Evolutionary conservation across 441 rosid genomes (phyloP).

Genomic region (Monsonia emarginata): DNA sequence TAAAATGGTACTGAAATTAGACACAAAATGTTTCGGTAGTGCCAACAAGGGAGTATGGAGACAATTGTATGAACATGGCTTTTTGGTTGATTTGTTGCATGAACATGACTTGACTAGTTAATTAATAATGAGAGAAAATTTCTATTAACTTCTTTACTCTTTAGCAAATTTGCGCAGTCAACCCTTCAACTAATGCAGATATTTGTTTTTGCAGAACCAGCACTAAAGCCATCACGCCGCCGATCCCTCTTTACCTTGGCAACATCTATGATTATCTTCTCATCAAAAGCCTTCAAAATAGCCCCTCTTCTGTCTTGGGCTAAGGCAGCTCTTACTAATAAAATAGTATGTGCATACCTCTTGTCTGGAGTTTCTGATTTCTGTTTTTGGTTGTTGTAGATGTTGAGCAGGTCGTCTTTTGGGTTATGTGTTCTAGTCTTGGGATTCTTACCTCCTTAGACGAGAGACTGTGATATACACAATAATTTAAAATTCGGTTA

Average conservation of each 20-base stretch:
- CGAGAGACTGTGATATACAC: too few relatives aligned
- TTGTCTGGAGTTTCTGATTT: background rate
- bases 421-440: background rate
- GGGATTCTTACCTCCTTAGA: background rate
- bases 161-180: background rate
- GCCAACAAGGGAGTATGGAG: background rate
- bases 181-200: slow-evolving; percentile 8
- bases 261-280: slow-evolving; percentile 74
- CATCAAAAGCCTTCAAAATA: slow-evolving; percentile 63
- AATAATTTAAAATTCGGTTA: too few relatives aligned
- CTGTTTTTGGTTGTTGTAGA: background rate
- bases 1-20: background rate
- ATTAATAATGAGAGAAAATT: background rate
- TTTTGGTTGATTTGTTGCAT: slow-evolving; percentile 2
- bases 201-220: slow-evolving; percentile 36
- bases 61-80: background rate
- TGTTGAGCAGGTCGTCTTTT: background rate
- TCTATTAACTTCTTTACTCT: background rate
- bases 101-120: background rate
- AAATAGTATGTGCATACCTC: slow-evolving; percentile 35
- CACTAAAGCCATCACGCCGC: slow-evolving; percentile 60
- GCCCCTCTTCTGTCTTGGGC: slow-evolving; percentile 41
- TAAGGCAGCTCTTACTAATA: slow-evolving; percentile 45
- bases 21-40: background rate
- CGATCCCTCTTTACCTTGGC: slow-evolving; percentile 81